phyloP scores from a whole-genome alignment of 163 green algal species.

The Trebouxiophyceae sp. region DNA sequence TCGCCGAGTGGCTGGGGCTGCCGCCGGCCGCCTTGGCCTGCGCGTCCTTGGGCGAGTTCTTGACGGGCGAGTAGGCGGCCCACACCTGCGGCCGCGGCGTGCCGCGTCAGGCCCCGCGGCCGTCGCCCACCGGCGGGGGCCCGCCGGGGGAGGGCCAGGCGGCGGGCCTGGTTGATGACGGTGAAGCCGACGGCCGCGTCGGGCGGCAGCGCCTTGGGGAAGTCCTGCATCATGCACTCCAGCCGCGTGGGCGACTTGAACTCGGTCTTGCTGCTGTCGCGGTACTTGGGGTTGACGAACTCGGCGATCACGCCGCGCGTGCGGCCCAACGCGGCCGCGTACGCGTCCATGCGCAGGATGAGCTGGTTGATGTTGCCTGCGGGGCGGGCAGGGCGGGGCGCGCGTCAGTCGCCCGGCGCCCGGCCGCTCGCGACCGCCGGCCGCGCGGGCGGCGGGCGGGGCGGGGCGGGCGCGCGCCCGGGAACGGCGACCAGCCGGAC shows the following conservation, averaged over 20 bases:
- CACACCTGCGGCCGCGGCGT: constrained; percentile 78
- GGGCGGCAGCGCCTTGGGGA: constrained; percentile 63
- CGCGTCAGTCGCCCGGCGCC: constrained; percentile 9
- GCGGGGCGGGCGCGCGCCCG: constrained; percentile 34
- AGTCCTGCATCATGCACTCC: constrained; percentile 99
- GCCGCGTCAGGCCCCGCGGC: too few relatives aligned
- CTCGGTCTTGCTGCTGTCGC: constrained; percentile 68
- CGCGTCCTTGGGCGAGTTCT: constrained; percentile 87
- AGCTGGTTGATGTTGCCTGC: constrained; percentile 99
- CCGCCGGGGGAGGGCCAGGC: too few relatives aligned
- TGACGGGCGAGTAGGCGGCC: constrained; percentile 93
- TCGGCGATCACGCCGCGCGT: constrained; percentile 86
- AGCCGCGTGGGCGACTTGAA: constrained; percentile 95
- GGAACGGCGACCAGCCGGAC: constrained; percentile 88
- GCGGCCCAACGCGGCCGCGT: constrained; percentile 62
- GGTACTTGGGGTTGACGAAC: constrained; percentile 99
- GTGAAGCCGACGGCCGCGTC: constrained; percentile 85
- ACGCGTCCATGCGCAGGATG: constrained; percentile 72
- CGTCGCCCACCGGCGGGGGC: too few relatives aligned
- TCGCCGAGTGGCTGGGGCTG: constrained; percentile 83
- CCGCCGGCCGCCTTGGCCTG: constrained; percentile 70
- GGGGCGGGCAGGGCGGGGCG: too few relatives aligned
- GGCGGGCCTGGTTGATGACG: constrained; percentile 77
- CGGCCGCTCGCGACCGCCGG: constrained; percentile 88
- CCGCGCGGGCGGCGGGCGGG: too few relatives aligned